phyloP scores from a whole-genome alignment of 768 basidiomycete species.

The Mycena polygramma region DNA sequence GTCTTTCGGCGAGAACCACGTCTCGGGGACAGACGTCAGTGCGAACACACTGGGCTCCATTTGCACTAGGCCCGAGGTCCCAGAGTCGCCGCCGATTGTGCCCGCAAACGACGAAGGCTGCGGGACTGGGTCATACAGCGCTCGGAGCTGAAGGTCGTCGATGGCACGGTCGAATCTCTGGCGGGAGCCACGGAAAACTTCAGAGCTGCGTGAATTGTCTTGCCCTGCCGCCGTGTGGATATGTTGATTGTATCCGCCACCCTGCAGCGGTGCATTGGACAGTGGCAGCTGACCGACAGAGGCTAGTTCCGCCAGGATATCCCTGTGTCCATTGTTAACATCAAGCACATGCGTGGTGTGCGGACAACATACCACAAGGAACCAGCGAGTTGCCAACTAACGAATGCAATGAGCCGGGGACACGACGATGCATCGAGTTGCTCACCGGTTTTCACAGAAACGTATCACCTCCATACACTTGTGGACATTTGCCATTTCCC shows the following conservation, averaged over 20 bases:
- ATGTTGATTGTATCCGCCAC: too few relatives aligned
- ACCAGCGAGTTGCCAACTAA: constrained; percentile 58
- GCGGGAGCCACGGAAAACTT: constrained; percentile 12
- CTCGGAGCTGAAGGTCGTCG: not conserved
- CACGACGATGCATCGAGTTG: too few relatives aligned
- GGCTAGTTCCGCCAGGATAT: constrained; percentile 40
- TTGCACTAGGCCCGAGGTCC: not conserved
- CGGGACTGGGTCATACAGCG: not conserved
- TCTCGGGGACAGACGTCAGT: constrained; percentile 1
- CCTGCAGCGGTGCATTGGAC: too few relatives aligned
- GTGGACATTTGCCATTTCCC: constrained; percentile 71
- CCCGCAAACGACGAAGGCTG: not conserved
- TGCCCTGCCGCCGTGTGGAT: not conserved
- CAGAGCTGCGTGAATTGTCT: not conserved
- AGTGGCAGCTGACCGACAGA: not conserved
- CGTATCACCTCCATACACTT: constrained; percentile 68
- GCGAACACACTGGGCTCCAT: not conserved
- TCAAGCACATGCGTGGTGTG: not conserved
- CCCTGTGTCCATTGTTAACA: constrained; percentile 39
- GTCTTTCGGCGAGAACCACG: not conserved
- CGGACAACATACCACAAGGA: constrained; percentile 38
- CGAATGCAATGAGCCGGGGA: too few relatives aligned
- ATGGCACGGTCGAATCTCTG: constrained; percentile 21
- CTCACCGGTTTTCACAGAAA: constrained; percentile 52
- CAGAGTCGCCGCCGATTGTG: not conserved